These are phyloP conservation scores for Phytophthora fragariaefolia DNA, from an alignment of 352 stramenopile species.

Conservation along the genomic window DNA sequence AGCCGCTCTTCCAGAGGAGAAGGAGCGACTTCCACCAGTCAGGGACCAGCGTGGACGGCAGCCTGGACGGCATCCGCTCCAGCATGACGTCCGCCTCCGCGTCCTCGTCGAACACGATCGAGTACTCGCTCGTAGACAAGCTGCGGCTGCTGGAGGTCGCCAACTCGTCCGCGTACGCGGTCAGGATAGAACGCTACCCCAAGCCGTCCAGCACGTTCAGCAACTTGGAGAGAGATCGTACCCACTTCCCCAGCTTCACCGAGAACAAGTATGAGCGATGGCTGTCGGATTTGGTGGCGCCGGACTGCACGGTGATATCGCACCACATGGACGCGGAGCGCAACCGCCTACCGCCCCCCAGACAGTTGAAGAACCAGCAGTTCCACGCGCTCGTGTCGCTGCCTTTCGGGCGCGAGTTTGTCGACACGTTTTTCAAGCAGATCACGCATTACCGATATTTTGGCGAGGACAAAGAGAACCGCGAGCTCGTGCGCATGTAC, in stretches of 20 bases:
- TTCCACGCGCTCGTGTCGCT: slow-evolving; percentile 76
- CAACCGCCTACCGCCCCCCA: slow-evolving; percentile 50
- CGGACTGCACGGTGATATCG: slow-evolving; percentile 57
- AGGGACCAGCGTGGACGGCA: slow-evolving; percentile 49
- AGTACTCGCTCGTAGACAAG: slow-evolving; percentile 77
- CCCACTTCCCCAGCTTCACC: slow-evolving; percentile 60
- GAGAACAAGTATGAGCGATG: slow-evolving; percentile 82
- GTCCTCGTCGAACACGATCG: slow-evolving; percentile 48
- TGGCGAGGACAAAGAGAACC: slow-evolving; percentile 77
- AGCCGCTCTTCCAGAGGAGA: slow-evolving; percentile 68
- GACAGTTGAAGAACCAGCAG: slow-evolving; percentile 75
- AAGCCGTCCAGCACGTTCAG: slow-evolving; percentile 77
- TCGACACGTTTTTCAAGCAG: slow-evolving; percentile 77
- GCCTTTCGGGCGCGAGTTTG: slow-evolving; percentile 67
- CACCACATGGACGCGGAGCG: slow-evolving; percentile 59
- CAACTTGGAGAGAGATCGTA: slow-evolving; percentile 59
- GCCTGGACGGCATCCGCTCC: slow-evolving; percentile 56
- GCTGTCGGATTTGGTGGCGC: slow-evolving; percentile 63
- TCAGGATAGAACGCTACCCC: slow-evolving; percentile 81
- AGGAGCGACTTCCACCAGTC: slow-evolving; percentile 49
- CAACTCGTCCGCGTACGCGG: slow-evolving; percentile 73
- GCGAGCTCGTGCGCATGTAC: slow-evolving; percentile 74
- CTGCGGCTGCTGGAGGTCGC: slow-evolving; percentile 73
- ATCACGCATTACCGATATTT: slow-evolving; percentile 72
- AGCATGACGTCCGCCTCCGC: slow-evolving; percentile 60